A percentile compares a stretch with the other conserved stretches of the same genome.
phyloP scores from a whole-genome alignment of 108 stramenopile genomes.

The Cyclostephanos invisitatus region DNA sequence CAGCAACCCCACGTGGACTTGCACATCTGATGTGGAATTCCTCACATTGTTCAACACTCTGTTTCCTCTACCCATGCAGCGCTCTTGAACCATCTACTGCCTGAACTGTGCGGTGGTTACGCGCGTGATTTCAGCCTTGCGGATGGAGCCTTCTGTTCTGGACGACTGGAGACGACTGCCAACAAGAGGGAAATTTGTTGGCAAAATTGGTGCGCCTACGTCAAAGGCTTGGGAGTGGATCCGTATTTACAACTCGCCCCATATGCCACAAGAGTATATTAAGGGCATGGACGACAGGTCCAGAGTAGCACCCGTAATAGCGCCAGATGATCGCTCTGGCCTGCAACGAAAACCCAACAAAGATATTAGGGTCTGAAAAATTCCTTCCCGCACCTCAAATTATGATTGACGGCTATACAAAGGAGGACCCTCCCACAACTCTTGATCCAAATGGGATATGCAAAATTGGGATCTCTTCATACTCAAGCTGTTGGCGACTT shows the following conservation, averaged over 20 bases:
- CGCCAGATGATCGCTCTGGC: not conserved
- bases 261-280: not conserved
- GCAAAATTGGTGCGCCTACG: not conserved
- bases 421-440: too few species aligned
- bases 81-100: conserved; percentile 22
- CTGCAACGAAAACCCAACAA: not conserved
- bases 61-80: conserved; percentile 32
- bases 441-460: too few species aligned
- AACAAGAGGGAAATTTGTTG: conserved; percentile 5
- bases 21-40: conserved; percentile 5
- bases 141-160: conserved; percentile 13
- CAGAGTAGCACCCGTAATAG: not conserved
- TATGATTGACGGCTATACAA: not conserved
- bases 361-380: not conserved
- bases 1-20: conserved; percentile 28
- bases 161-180: conserved; percentile 24
- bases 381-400: not conserved
- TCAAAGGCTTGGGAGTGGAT: conserved; percentile 11
- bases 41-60: not conserved
- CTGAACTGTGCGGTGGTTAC: not conserved
- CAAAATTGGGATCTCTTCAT: too few species aligned
- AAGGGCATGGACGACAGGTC: conserved; percentile 2
- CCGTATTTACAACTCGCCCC: not conserved
- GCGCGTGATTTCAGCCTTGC: not conserved
- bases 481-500: too few species aligned